Evolutionary conservation across 345 rosid species (phyloP).

Genomic region (Noccaea bulbosa): DNA sequence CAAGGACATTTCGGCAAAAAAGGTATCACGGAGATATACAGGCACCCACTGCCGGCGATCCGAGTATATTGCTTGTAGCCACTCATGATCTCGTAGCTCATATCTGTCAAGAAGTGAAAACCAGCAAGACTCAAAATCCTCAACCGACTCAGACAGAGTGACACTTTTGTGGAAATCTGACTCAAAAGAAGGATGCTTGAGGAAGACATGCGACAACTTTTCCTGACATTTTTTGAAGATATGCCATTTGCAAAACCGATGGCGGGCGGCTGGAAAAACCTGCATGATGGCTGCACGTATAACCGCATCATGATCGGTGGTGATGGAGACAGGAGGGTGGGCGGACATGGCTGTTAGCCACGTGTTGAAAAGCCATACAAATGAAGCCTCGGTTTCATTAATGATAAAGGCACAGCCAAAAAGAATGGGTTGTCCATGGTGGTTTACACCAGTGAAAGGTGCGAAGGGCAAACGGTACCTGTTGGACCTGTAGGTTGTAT

Average conservation of each 20-base stretch:
- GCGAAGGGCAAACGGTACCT: constrained; percentile 58
- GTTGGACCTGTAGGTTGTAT: constrained; percentile 56
- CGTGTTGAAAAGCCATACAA: constrained; percentile 64
- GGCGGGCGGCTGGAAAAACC: constrained; percentile 64
- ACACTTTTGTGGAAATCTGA: constrained; percentile 54
- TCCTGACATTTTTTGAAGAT: constrained; percentile 60
- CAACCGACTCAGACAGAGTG: constrained; percentile 48
- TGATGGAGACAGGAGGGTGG: constrained; percentile 60
- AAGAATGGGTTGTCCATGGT: constrained; percentile 68
- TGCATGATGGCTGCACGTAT: constrained; percentile 58
- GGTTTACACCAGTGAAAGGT: constrained; percentile 58
- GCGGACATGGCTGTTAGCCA: constrained; percentile 64
- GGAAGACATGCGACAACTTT: constrained; percentile 50
- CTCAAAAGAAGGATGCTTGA: constrained; percentile 52
- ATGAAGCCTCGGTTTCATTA: constrained; percentile 61
- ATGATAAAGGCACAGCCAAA: constrained; percentile 67
- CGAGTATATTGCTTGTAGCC: constrained; percentile 60
- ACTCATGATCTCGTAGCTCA: constrained; percentile 60
- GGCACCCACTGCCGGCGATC: constrained; percentile 70
- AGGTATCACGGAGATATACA: constrained; percentile 60
- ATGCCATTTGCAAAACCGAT: constrained; percentile 64
- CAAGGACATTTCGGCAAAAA: constrained; percentile 67
- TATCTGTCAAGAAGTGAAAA: constrained; percentile 51
- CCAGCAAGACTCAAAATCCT: constrained; percentile 55
- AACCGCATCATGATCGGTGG: constrained; percentile 60